Evolutionary conservation across 2,329 filamentous ascomycete species (phyloP).

Genomic region (Neopestalotiopsis rosae): DNA sequence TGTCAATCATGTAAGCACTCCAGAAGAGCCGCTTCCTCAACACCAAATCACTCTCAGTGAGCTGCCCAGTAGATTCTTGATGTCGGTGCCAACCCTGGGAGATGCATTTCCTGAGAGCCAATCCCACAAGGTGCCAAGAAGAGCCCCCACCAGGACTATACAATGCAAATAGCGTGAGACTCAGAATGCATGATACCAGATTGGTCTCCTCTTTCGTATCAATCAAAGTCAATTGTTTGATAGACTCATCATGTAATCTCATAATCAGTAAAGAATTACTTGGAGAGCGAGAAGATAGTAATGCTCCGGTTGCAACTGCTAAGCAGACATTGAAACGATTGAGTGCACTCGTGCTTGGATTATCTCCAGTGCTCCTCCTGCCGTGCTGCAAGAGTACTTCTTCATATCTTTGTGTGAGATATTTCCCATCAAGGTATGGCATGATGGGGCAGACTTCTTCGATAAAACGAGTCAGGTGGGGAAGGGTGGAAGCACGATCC

Average conservation of each 20-base stretch:
- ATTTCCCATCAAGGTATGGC: not conserved
- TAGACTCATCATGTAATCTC: conserved; percentile 16
- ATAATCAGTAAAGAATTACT: not conserved
- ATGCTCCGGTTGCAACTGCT: conserved; percentile 11
- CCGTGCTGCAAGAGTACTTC: not conserved
- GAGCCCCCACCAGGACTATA: conserved; percentile 32
- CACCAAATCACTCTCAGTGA: conserved; percentile 4
- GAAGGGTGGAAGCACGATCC: not conserved
- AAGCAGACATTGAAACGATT: conserved; percentile 16
- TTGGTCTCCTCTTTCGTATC: not conserved
- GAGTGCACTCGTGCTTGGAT: not conserved
- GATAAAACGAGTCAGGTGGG: conserved; percentile 9
- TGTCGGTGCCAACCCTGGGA: conserved; percentile 34
- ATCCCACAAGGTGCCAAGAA: conserved; percentile 35
- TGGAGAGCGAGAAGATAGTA: not conserved
- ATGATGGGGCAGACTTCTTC: not conserved
- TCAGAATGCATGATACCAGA: conserved; percentile 19
- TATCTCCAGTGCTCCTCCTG: not conserved
- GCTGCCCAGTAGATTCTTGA: conserved; percentile 11
- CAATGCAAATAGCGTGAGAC: conserved; percentile 30
- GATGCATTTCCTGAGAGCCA: conserved; percentile 37
- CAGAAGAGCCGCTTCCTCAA: conserved; percentile 20
- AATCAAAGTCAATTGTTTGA: conserved; percentile 14
- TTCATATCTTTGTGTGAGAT: conserved; percentile 4
- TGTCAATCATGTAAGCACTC: conserved; percentile 19